Evolutionary conservation across 805 yeast species (phyloP), one percentile per base, ranked within the genome.

Genomic region (Wickerhamiella azyma): DNA sequence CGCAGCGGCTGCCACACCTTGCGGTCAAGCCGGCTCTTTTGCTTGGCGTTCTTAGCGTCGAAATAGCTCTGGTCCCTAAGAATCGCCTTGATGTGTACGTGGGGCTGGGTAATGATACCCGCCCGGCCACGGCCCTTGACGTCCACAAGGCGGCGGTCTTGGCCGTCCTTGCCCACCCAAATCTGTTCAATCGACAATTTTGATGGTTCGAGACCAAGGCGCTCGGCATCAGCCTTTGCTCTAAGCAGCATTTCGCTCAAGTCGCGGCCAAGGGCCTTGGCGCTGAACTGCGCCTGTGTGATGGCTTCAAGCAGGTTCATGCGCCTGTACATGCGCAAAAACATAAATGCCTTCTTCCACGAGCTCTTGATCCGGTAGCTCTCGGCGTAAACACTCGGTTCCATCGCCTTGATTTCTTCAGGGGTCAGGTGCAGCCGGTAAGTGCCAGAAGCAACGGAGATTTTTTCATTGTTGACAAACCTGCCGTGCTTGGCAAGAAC

Each of bases 91-190:
- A 88, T 76, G 63, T 89, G 94, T 44, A 85, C 78, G 60, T 74
- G 81, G 50, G 82, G 77, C 58, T 84, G 92, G 28, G 70, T 72
- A 43, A 82, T 72, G 48, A 83, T 65, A 60, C 97, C 97, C 17
- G 75, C 70, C 63, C 95, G 76, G 52, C 96, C 96, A 67, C 97
- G 78, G 52, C 92, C 95, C 67, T 85, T 86, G 59, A 73, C 71
- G 55, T 89, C 96, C 9, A 77, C 63, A 61, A 92, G 74, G 61
- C 76, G 79, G 26, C 59, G 56, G 79, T 81, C 77, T 43, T 65
- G 58, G 17, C 94, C 95, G 62, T 89, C 97, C 48, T 86, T 78
- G 37, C 96, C 96, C 24, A 78, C 78, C 96, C 96, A 89, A 49
- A 86, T 76, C 58, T 83, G 83, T 38, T 79, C 75, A 47, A 89